phyloP scores from a whole-genome alignment of 768 basidiomycete species.

The Filobasidium floriforme region DNA sequence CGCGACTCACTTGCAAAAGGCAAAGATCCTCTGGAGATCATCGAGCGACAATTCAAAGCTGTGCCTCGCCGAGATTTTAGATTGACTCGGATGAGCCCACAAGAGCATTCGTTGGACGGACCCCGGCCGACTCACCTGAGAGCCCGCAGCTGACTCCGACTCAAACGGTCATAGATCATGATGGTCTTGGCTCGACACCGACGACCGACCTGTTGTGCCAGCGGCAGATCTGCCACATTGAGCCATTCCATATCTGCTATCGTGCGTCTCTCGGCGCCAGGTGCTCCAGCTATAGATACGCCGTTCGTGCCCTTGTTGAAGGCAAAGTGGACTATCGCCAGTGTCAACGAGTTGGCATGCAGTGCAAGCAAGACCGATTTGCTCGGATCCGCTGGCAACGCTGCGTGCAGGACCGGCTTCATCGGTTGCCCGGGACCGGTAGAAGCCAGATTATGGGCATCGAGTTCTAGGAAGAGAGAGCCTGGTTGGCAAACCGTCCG shows the following conservation, averaged over 20 bases:
- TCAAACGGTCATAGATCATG: not conserved
- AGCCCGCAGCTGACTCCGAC: not conserved
- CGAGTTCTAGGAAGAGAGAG: not conserved
- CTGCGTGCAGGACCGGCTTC: not conserved
- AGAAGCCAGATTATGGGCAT: not conserved
- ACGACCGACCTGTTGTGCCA: not conserved
- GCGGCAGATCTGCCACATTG: not conserved
- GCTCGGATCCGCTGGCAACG: not conserved
- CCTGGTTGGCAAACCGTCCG: not conserved
- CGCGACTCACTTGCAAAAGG: slow-evolving; percentile 1
- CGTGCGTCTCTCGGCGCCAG: not conserved
- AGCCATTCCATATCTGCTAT: slow-evolving; percentile 3
- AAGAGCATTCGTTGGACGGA: too few relatives aligned
- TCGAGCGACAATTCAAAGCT: not conserved
- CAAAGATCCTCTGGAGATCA: not conserved
- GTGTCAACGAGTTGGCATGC: not conserved
- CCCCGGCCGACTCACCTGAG: not conserved
- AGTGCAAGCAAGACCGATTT: not conserved
- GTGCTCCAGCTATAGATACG: not conserved
- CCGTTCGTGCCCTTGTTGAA: not conserved
- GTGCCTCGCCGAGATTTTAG: too few relatives aligned
- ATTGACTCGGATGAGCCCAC: not conserved
- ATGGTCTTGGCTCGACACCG: not conserved
- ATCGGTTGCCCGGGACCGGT: not conserved
- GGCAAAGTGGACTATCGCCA: not conserved